phyloP scores from a whole-genome alignment of 192 early-diverging fungal genomes.

The Entophlyctis luteolus region DNA sequence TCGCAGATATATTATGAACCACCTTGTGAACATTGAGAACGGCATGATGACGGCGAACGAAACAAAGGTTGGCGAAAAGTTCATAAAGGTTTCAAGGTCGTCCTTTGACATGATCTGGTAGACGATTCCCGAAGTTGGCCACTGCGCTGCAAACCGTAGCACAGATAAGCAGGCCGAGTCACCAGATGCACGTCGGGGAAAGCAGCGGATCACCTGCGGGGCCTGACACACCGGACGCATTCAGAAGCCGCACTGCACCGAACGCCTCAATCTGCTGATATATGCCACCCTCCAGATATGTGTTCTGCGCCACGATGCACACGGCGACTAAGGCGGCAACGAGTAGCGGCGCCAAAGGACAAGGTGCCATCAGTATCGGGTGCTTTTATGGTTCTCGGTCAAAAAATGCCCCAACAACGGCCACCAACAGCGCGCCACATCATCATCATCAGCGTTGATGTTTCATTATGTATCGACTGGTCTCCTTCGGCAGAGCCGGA shows the following conservation, averaged over 20 bases:
- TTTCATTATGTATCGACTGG: too few relatives aligned
- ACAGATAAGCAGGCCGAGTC: background rate
- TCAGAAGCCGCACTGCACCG: conserved; percentile 58
- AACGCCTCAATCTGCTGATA: conserved; percentile 40
- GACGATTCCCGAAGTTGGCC: conserved; percentile 59
- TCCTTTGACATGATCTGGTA: conserved; percentile 44
- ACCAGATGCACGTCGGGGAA: background rate
- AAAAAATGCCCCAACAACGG: too few relatives aligned
- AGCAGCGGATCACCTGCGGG: conserved; percentile 51
- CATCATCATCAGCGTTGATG: too few relatives aligned
- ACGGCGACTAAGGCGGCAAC: too few relatives aligned
- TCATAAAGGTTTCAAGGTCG: conserved; percentile 51
- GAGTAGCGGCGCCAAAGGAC: too few relatives aligned
- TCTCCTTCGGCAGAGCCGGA: too few relatives aligned
- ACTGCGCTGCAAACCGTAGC: too few relatives aligned
- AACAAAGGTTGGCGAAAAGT: conserved; percentile 20
- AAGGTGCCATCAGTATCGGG: too few relatives aligned
- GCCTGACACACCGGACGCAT: conserved; percentile 52
- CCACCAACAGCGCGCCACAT: too few relatives aligned
- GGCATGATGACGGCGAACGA: conserved; percentile 62
- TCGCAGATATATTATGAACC: conserved; percentile 4
- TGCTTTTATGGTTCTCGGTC: too few relatives aligned
- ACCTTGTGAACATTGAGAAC: conserved; percentile 60
- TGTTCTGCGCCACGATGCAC: conserved; percentile 35
- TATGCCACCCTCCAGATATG: conserved; percentile 31